phyloP scores from a whole-genome alignment of 164 flowering plant species.

The Tetracentron sinense region DNA sequence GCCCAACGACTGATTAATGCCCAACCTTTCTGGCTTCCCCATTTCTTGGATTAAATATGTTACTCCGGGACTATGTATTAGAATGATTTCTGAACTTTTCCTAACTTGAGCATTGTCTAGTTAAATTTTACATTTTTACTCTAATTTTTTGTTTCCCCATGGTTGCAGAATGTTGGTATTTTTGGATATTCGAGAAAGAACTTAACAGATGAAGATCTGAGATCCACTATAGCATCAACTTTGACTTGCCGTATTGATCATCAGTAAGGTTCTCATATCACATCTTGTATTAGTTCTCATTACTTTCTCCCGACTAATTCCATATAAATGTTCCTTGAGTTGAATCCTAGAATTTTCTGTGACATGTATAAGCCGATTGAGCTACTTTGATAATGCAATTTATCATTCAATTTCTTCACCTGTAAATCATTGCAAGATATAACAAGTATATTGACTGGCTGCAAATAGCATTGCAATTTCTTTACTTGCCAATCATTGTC shows the following conservation, averaged over 20 bases:
- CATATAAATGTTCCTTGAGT: too few species aligned
- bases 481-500: neutral
- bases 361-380: too few species aligned
- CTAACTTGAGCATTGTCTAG: neutral
- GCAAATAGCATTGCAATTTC: neutral
- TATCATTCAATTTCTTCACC: too few species aligned
- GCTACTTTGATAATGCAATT: too few species aligned
- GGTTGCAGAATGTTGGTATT: slow-evolving; percentile 50
- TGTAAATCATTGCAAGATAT: too few species aligned
- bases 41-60: too few species aligned
- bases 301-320: too few species aligned
- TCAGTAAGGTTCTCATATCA: slow-evolving; percentile 32
- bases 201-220: slow-evolving; percentile 54
- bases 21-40: too few species aligned
- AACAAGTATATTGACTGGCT: too few species aligned
- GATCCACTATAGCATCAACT: slow-evolving; percentile 44
- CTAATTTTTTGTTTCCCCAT: neutral
- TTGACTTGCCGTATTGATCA: slow-evolving; percentile 73
- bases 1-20: too few species aligned
- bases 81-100: neutral
- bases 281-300: too few species aligned
- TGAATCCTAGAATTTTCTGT: slow-evolving; percentile 1
- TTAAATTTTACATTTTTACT: neutral
- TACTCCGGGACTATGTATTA: too few species aligned
- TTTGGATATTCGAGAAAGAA: slow-evolving; percentile 53